Conservation (phyloP, 768 basidiomycete genomes). For the Boletellus ananiceps region DNA sequence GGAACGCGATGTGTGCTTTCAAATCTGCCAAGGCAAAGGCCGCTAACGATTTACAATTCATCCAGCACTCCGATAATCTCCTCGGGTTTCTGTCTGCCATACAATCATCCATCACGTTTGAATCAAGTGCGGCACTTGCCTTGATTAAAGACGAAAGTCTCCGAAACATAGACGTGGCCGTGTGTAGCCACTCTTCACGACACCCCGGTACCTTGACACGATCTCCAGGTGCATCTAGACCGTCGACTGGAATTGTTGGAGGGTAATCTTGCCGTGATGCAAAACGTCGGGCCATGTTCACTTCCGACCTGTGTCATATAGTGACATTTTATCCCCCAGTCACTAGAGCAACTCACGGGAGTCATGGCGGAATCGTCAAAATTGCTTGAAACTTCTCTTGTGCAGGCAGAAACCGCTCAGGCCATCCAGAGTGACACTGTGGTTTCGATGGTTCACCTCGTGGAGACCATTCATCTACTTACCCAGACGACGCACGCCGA, state of each 20-base stretch:
- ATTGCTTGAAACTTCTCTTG: conserved; percentile 30
- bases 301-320: conserved; percentile 6
- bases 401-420: conserved; percentile 30
- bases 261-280: conserved; percentile 23
- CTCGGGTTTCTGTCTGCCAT: conserved; percentile 21
- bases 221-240: conserved; percentile 29
- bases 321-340: conserved; percentile 18
- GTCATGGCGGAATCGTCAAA: conserved; percentile 21
- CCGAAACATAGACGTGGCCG: conserved; percentile 24
- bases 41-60: conserved; percentile 1
- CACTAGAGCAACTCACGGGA: conserved; percentile 15
- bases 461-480: conserved; percentile 34
- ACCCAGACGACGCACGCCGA: conserved; percentile 38
- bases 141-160: conserved; percentile 28
- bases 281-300: conserved; percentile 24
- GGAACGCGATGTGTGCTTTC: conserved; percentile 20
- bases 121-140: conserved; percentile 21
- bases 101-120: conserved; percentile 22
- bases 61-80: conserved; percentile 28
- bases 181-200: conserved; percentile 11
- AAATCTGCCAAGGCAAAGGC: background rate
- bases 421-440: conserved; percentile 36
- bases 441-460: conserved; percentile 34
- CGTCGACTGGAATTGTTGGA: conserved; percentile 26
- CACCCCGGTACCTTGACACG: conserved; percentile 6